Evolutionary conservation across 2,329 filamentous ascomycete species (phyloP).

Genomic region (Tolypocladium pustulatum): DNA sequence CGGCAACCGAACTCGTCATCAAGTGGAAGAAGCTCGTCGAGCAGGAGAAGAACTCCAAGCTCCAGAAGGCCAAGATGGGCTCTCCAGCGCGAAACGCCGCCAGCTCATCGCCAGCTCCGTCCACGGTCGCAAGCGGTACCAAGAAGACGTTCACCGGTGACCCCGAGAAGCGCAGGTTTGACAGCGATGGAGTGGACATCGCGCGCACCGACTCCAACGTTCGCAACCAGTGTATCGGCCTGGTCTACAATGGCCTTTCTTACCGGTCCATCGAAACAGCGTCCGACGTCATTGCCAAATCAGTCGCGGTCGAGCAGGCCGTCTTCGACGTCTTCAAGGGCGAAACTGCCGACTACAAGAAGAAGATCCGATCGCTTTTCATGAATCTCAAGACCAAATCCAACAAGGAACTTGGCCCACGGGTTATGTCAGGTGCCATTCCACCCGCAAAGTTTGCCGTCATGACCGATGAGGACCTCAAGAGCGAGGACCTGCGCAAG

Average conservation of each 20-base stretch:
- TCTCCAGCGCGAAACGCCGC: slow-evolving; percentile 34
- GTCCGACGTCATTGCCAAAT: slow-evolving; percentile 59
- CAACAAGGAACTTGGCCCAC: slow-evolving; percentile 65
- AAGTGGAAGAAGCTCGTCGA: slow-evolving; percentile 82
- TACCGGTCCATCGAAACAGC: slow-evolving; percentile 61
- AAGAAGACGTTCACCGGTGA: slow-evolving; percentile 47
- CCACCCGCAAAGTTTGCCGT: slow-evolving; percentile 62
- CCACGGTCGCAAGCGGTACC: slow-evolving; percentile 31
- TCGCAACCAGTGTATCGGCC: slow-evolving; percentile 77
- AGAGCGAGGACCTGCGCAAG: slow-evolving; percentile 70
- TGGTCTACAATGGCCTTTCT: slow-evolving; percentile 85
- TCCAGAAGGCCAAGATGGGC: slow-evolving; percentile 29
- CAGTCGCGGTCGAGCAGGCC: slow-evolving; percentile 75
- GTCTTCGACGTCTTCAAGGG: slow-evolving; percentile 61
- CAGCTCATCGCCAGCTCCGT: slow-evolving; percentile 39
- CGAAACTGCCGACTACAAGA: slow-evolving; percentile 66
- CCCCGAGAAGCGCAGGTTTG: slow-evolving; percentile 71
- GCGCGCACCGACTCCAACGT: slow-evolving; percentile 62
- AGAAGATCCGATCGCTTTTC: slow-evolving; percentile 85
- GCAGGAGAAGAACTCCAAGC: slow-evolving; percentile 42
- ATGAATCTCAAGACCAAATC: slow-evolving; percentile 90
- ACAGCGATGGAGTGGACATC: slow-evolving; percentile 69
- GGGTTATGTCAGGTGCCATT: slow-evolving; percentile 68
- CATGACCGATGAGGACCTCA: slow-evolving; percentile 87
- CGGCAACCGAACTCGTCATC: slow-evolving; percentile 72